phyloP scores from a whole-genome alignment of 495 filamentous ascomycete genomes.

The Pseudevernia furfuracea region DNA sequence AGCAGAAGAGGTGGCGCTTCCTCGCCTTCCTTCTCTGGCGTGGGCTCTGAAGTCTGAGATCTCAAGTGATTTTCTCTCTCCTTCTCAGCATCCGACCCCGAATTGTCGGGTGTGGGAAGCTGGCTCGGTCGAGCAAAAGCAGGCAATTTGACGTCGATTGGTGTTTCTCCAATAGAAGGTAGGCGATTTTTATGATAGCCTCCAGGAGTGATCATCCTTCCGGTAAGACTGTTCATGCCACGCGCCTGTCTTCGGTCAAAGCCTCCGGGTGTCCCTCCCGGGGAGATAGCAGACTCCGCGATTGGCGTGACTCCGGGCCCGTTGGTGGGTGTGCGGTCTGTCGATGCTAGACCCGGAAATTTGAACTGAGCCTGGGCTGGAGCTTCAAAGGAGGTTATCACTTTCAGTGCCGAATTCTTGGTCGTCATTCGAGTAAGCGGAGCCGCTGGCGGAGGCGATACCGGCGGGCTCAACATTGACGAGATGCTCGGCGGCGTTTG shows the following conservation, averaged over 20 bases:
- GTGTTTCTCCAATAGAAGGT: slow-evolving; percentile 78
- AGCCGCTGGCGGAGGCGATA: slow-evolving; percentile 31
- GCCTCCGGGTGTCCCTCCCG: slow-evolving; percentile 58
- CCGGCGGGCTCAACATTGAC: slow-evolving; percentile 51
- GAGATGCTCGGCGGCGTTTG: slow-evolving; percentile 50
- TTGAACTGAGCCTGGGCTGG: slow-evolving; percentile 47
- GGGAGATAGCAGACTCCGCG: slow-evolving; percentile 80
- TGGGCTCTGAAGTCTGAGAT: slow-evolving; percentile 32
- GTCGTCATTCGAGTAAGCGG: slow-evolving; percentile 39
- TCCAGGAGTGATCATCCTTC: slow-evolving; percentile 63
- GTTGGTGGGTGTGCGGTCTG: slow-evolving; percentile 68
- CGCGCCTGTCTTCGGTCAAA: slow-evolving; percentile 42
- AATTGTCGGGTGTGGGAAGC: slow-evolving; percentile 39
- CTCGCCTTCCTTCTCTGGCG: slow-evolving; percentile 21
- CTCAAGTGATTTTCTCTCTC: slow-evolving; percentile 25
- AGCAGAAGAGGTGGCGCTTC: slow-evolving; percentile 35
- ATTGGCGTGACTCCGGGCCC: slow-evolving; percentile 80
- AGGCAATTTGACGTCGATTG: slow-evolving; percentile 48
- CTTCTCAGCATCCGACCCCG: slow-evolving; percentile 43
- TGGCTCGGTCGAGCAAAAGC: slow-evolving; percentile 35
- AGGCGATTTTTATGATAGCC: slow-evolving; percentile 61
- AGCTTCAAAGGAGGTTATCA: slow-evolving; percentile 83
- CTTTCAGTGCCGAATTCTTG: slow-evolving; percentile 80
- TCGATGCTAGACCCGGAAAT: slow-evolving; percentile 58
- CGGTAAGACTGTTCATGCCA: slow-evolving; percentile 45